A percentile compares a stretch with the other conserved stretches of the same genome.
Conservation (phyloP, 108 stramenopile species). For the Cyclostephanos invisitatus region DNA sequence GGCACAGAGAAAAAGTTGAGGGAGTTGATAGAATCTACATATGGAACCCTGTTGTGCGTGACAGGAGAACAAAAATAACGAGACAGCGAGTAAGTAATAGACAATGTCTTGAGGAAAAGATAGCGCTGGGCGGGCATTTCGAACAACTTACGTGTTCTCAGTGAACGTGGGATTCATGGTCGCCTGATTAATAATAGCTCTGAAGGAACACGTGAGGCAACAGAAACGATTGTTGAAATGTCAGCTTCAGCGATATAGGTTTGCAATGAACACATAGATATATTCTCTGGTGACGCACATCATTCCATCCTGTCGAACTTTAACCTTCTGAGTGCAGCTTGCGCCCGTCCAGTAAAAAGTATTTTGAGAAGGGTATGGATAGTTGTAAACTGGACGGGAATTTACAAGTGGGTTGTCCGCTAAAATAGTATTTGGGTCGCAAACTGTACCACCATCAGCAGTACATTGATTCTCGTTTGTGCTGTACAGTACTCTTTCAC, state of each 20-base stretch:
- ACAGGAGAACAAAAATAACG: background rate
- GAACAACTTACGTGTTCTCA: conserved; percentile 6
- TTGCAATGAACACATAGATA: no score
- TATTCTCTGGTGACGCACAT: background rate
- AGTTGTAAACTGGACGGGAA: conserved; percentile 12
- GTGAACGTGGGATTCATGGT: conserved; percentile 9
- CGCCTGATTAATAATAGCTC: conserved; percentile 33
- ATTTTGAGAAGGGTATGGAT: conserved; percentile 24
- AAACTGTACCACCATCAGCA: conserved; percentile 31
- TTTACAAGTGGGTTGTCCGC: conserved; percentile 35
- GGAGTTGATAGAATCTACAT: conserved; percentile 29
- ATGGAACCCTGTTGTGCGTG: conserved; percentile 15
- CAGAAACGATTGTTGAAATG: background rate
- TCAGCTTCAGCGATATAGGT: background rate
- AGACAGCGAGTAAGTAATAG: background rate
- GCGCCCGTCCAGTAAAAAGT: conserved; percentile 46
- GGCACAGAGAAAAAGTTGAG: conserved; percentile 28
- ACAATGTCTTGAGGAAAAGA: background rate
- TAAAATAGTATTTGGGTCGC: conserved; percentile 21
- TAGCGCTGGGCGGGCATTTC: background rate
- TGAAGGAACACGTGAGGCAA: background rate
- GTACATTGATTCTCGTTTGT: conserved; percentile 33
- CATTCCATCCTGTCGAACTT: conserved; percentile 40
- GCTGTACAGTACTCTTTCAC: conserved; percentile 25
- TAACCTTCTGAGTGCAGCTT: conserved; percentile 27